Percentiles rank a stretch among this genome's conserved stretches.
Evolutionary conservation across 2,329 filamentous ascomycete genomes (phyloP).

Genomic region (Byssoonygena ceratinophila): DNA sequence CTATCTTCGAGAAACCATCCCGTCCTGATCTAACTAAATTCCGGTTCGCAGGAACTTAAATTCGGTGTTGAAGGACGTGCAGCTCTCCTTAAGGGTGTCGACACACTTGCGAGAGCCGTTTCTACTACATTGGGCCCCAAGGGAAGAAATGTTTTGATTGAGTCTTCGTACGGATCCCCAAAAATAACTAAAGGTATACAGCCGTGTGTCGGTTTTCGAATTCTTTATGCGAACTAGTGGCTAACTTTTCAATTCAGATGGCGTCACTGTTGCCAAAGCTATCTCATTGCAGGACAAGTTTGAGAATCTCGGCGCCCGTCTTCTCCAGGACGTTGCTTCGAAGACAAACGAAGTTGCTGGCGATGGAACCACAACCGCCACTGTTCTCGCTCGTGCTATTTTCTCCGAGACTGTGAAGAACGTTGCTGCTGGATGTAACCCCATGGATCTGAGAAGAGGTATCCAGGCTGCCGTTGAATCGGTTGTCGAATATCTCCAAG

Average conservation of each 20-base stretch:
- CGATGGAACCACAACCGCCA: conserved; percentile 97
- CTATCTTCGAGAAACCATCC: background rate
- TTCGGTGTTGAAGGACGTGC: conserved; percentile 93
- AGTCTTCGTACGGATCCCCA: conserved; percentile 95
- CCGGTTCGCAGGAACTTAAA: conserved; percentile 69
- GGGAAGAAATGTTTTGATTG: conserved; percentile 95
- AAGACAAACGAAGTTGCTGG: conserved; percentile 99
- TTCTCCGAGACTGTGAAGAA: conserved; percentile 99
- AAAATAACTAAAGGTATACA: conserved; percentile 95
- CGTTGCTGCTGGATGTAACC: conserved; percentile 97
- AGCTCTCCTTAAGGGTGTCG: conserved; percentile 80
- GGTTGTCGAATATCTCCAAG: conserved; percentile 85
- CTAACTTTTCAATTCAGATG: conserved; percentile 45
- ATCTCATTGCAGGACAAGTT: conserved; percentile 96
- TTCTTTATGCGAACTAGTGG: background rate
- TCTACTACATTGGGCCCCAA: conserved; percentile 94
- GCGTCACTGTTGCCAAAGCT: conserved; percentile 81
- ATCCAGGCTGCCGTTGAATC: conserved; percentile 94
- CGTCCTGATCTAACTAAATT: background rate
- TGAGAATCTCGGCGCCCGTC: conserved; percentile 94
- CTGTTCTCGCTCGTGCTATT: conserved; percentile 91
- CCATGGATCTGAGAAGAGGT: conserved; percentile 94
- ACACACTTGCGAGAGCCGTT: conserved; percentile 92
- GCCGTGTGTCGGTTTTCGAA: background rate
- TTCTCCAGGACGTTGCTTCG: conserved; percentile 94